Evolutionary conservation across 208 protist genomes (phyloP), one percentile per base, ranked within the genome.

Genomic region (Acanthamoeba culbertsoni): DNA sequence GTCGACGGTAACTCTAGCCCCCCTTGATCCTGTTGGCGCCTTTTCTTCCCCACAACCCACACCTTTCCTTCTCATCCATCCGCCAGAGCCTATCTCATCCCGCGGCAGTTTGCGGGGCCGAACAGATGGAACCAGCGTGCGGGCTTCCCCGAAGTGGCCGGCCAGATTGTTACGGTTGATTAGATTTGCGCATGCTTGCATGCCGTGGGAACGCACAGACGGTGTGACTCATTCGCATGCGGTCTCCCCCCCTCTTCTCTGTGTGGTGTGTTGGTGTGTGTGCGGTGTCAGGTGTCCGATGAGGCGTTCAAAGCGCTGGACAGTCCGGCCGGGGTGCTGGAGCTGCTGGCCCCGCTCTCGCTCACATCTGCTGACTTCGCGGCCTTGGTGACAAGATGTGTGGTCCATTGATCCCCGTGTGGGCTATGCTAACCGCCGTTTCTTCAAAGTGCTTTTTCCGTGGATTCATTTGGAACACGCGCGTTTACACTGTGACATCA

Each of bases 61-160:
- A 28, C 31, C 18, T 75, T 75, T 33, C 23, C 1, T 40, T 33
- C 35, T 79, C 0, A 51, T 48, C 1, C 42, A 53, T 16, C 18
- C 28, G 8, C 3, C 48, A 63, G 77, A 33, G 51, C 48, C 0
- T 88, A 45, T 26, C 3, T 88, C 51, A 63, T 88, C 28, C 77
- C 51, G 5, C 31, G 77, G 16, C 0, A 33, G n/a, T 55, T 62
- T 48, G 33, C 33, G 43, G 20, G 10, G 45, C 77, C 77, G 6
- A 88, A 88, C 77, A 3, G 1, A 28, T 88, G 51, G 43, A 16
- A 35, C 2, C 77, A 88, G 33, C 42, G 45, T 3, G n/a, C 33
- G 6, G 77, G 77, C 14, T 88, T 88, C 33, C 77, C 77, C 31
- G 77, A 88, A 62, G 77, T 88, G 42, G 77, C 46, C 26, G 77